Base-by-base conservation (phyloP, 2,329 filamentous ascomycete species). In the Pseudogymnoascus sp. region DNA sequence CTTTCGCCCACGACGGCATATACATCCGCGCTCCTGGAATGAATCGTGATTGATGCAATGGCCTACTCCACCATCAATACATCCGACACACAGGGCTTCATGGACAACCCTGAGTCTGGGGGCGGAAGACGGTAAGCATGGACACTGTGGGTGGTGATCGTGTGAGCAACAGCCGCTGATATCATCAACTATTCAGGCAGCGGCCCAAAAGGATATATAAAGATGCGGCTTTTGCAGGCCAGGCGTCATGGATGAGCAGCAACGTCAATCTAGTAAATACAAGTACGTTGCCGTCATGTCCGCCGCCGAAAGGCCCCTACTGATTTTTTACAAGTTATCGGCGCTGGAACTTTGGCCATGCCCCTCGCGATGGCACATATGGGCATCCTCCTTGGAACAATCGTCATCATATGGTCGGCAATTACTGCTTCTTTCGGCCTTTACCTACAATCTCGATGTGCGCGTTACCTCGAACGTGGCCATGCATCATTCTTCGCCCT, bases 211-310 rank as follows among this genome's bases (percentile, higher is more conserved):
- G 69, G 28, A 66, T 82, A 67, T 87, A 88, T 71, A 92, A 92
- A 77, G 86, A 89, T 75, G 83, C 82, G 64, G 88, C 88, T 47
- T 69, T 72, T 76, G 71, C 76, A 65, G 93, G 95, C 63, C 85
- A 93, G 73, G 95, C 95, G 69, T 89, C 90, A 69, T 96, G 90
- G 86, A 76, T 88, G 62, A 96, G 92, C 78, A 96, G 93, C 74
- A 89, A 95, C 68, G 89, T 97, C 78, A 99, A 99, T 75, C 81
- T 99, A 68, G 82, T 97, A 68, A 99, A 99, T 76, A 99, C 95
- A 17, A 99, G 91, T 95, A 82, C 65, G 85, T 71, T 64, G 61
- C 61, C 57, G 38, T 38, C 9, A n/a, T 42, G 23, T 60, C 9
- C 42, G 17, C 28, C 57, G 62, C 50, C 19, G 19, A 64, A 50